phyloP scores from a whole-genome alignment of 192 early-diverging fungal species.

The Helicostylum pulchrum region DNA sequence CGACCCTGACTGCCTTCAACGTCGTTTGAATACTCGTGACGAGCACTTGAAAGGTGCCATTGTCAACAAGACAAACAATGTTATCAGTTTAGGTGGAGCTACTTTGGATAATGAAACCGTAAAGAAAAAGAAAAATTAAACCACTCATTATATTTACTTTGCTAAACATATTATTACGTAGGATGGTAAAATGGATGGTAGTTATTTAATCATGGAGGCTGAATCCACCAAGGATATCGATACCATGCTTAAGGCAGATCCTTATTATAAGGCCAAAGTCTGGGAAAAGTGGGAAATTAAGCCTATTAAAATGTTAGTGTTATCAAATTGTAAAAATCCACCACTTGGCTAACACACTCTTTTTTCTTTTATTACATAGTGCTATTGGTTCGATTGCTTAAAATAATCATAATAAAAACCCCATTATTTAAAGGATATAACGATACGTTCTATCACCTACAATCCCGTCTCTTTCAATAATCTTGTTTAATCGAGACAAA shows the following conservation, averaged over 20 bases:
- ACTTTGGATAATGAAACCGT: constrained; percentile 12
- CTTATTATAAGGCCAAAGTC: constrained; percentile 9
- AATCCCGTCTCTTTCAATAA: constrained; percentile 16
- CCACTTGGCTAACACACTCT: no score
- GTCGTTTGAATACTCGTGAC: background rate
- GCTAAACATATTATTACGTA: no score
- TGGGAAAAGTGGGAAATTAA: constrained; percentile 21
- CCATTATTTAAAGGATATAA: constrained; percentile 10
- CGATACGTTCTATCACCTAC: constrained; percentile 2
- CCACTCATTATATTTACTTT: no score
- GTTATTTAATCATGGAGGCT: background rate
- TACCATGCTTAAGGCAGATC: background rate
- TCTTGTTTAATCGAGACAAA: constrained; percentile 17
- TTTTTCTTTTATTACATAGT: no score
- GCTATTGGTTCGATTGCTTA: no score
- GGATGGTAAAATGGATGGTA: constrained; percentile 19
- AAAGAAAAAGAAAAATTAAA: no score
- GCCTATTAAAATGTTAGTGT: background rate
- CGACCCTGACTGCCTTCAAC: constrained; percentile 7
- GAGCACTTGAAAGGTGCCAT: background rate
- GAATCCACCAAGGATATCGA: constrained; percentile 1
- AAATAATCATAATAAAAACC: no score
- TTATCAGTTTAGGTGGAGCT: background rate
- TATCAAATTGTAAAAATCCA: no score
- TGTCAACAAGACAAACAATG: background rate